Evolutionary conservation across 768 basidiomycete genomes (phyloP).

Genomic region (Erythrobasidium yunnanense): DNA sequence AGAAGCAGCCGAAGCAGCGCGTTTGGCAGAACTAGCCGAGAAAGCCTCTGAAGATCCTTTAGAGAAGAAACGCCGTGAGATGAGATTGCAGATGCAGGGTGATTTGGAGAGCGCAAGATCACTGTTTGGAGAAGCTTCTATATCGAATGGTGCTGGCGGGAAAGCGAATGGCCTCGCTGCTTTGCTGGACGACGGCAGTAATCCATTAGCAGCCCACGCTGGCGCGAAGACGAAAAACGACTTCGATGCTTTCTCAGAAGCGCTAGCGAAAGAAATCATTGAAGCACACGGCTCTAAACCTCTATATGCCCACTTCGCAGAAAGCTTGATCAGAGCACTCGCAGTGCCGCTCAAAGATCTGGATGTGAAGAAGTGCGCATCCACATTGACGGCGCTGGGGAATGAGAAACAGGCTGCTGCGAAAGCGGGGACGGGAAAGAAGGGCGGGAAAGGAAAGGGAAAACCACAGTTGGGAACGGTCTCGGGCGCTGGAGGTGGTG

Average conservation of each 20-base stretch:
- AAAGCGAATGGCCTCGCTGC: not conserved
- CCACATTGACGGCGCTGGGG: constrained; percentile 68
- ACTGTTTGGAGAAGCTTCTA: constrained; percentile 59
- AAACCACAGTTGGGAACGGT: constrained; percentile 66
- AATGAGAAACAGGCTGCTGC: constrained; percentile 93
- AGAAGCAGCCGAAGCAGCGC: constrained; percentile 60
- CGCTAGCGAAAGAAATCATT: constrained; percentile 63
- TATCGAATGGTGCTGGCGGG: not conserved
- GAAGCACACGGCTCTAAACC: constrained; percentile 72
- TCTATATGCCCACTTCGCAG: constrained; percentile 69
- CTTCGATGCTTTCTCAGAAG: constrained; percentile 60
- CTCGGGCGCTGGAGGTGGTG: constrained; percentile 48
- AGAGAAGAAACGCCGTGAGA: constrained; percentile 64
- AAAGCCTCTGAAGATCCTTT: constrained; percentile 67
- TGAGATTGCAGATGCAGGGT: constrained; percentile 69
- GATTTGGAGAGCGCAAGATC: constrained; percentile 77
- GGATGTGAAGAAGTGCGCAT: constrained; percentile 81
- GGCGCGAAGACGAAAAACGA: constrained; percentile 84
- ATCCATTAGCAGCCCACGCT: constrained; percentile 58
- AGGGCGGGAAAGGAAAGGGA: constrained; percentile 54
- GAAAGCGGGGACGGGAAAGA: constrained; percentile 76
- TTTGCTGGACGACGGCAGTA: not conserved
- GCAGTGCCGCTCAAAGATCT: constrained; percentile 71
- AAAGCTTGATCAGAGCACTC: constrained; percentile 67
- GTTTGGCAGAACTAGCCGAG: constrained; percentile 47